Evolutionary conservation across 805 yeast genomes (phyloP).

Genomic region (Wickerhamomyces kurtzmanii): DNA sequence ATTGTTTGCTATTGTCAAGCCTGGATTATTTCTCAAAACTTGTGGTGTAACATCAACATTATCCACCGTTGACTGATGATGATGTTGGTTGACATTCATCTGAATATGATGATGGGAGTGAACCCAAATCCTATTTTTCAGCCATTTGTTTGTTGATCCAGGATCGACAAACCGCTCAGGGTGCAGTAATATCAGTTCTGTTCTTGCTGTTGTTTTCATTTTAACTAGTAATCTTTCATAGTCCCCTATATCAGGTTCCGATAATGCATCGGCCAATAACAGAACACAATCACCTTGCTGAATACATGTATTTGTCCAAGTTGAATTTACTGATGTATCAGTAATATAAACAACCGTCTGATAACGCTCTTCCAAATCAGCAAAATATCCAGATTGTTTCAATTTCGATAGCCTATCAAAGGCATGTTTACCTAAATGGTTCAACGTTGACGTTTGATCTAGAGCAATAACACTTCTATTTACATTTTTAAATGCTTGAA

Average conservation of each 20-base stretch:
- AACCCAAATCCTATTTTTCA: constrained; percentile 82
- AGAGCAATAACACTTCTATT: constrained; percentile 68
- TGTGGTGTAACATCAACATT: constrained; percentile 2
- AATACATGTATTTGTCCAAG: constrained; percentile 89
- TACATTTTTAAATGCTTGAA: constrained; percentile 60
- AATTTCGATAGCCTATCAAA: constrained; percentile 81
- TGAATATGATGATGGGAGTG: constrained; percentile 90
- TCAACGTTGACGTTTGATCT: constrained; percentile 74
- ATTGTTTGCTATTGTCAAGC: constrained; percentile 7
- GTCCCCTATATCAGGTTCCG: constrained; percentile 71
- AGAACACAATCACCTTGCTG: constrained; percentile 94
- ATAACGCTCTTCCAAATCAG: constrained; percentile 82
- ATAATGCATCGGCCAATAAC: constrained; percentile 74
- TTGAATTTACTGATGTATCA: constrained; percentile 72
- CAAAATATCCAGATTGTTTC: constrained; percentile 81
- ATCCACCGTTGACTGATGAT: constrained; percentile 6
- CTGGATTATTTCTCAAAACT: constrained; percentile 3
- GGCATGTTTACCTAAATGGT: constrained; percentile 83
- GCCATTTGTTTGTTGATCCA: constrained; percentile 80
- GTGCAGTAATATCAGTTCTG: constrained; percentile 79
- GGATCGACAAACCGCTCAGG: constrained; percentile 76
- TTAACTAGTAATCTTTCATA: constrained; percentile 71
- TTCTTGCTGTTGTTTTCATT: constrained; percentile 74
- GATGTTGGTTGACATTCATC: constrained; percentile 29
- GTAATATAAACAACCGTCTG: constrained; percentile 86